Conservation (phyloP, 768 basidiomycete species). For the Jaapia argillacea region DNA sequence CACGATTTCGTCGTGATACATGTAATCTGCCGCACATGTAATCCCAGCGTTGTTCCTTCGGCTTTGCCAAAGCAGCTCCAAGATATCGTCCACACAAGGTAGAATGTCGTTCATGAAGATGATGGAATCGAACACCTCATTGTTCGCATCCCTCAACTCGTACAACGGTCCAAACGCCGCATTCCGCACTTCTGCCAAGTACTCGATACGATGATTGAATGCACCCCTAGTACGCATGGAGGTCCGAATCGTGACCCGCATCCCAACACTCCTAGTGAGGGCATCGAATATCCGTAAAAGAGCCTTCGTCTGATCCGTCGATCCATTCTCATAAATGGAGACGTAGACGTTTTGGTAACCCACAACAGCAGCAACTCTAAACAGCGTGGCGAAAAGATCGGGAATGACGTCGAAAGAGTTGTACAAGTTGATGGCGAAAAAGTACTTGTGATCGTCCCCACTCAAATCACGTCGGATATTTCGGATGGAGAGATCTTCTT, state of each 20-base stretch:
- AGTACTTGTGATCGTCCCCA: slow-evolving; percentile 85
- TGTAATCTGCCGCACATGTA: slow-evolving; percentile 97
- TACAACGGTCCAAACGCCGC: slow-evolving; percentile 92
- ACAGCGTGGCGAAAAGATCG: slow-evolving; percentile 93
- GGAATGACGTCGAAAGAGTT: slow-evolving; percentile 99
- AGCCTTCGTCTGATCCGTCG: slow-evolving; percentile 97
- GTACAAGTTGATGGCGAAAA: slow-evolving; percentile 98
- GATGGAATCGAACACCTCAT: slow-evolving; percentile 93
- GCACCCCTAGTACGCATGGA: slow-evolving; percentile 88
- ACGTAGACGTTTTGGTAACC: slow-evolving; percentile 98
- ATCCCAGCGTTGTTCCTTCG: slow-evolving; percentile 93
- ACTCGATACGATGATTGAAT: slow-evolving; percentile 99
- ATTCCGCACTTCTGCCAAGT: slow-evolving; percentile 99
- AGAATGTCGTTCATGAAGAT: slow-evolving; percentile 99
- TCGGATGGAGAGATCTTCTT: slow-evolving; percentile 26
- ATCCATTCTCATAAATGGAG: slow-evolving; percentile 98
- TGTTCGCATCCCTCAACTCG: slow-evolving; percentile 84
- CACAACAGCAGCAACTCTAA: slow-evolving; percentile 83
- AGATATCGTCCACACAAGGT: slow-evolving; percentile 93
- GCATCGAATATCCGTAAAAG: slow-evolving; percentile 93
- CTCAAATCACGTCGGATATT: slow-evolving; percentile 21
- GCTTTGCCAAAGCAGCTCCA: slow-evolving; percentile 96
- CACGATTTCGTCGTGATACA: slow-evolving; percentile 95
- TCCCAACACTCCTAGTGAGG: slow-evolving; percentile 78
- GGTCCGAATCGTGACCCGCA: slow-evolving; percentile 89